Base-by-base conservation (phyloP, 495 filamentous ascomycete species). In the Penicillium crystallinum region DNA sequence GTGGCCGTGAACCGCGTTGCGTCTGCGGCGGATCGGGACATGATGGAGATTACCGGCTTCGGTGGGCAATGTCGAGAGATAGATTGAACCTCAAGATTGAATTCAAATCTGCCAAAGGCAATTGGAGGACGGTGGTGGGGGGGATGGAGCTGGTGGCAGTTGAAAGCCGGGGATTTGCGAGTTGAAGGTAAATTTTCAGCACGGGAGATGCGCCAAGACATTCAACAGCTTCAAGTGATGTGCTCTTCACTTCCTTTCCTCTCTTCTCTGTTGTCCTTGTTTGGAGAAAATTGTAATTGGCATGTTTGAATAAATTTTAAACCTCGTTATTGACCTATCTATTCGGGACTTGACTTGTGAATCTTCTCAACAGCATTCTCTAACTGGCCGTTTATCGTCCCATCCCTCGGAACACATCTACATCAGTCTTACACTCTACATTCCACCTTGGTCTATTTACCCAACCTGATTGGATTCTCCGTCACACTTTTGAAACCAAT, bases 1-100 rank as follows among this genome's bases (percentile, higher is more conserved):
- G 89, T 95, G 27, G 91, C 81, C 44, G 92, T 97, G 79, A 98
- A 98, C 54, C 92, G 84, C 65, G 93, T 98, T 52, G 93, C 90
- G 74, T 97, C 93, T 57, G 83, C 84, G 65, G 90, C 85, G 71
- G 88, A 91, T 69, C 92, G 91, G 59, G 90, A 81, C 82, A 91
- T 89, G 52, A 30, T 65, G 57, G 18, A 43, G n/a, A 19, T 30
- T 36, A 17, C 38, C 41, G 36, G 9, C 18, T 44, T 38, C 25
- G 46, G 33, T 14, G 46, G 34, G 33, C 19, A 30, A 12, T 3
- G 21, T 47, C 19, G 3, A 25, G 8, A 36, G 25, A 11, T 12
- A 6, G 7, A 27, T 35, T 35, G 31, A 15, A 10, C 31, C 15
- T n/a, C 29, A 23, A 22, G 17, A 7, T n/a, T 54, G 42, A 54